Base-by-base conservation (phyloP, 2,329 filamentous ascomycete genomes). In the Keithomyces neogunnii region DNA sequence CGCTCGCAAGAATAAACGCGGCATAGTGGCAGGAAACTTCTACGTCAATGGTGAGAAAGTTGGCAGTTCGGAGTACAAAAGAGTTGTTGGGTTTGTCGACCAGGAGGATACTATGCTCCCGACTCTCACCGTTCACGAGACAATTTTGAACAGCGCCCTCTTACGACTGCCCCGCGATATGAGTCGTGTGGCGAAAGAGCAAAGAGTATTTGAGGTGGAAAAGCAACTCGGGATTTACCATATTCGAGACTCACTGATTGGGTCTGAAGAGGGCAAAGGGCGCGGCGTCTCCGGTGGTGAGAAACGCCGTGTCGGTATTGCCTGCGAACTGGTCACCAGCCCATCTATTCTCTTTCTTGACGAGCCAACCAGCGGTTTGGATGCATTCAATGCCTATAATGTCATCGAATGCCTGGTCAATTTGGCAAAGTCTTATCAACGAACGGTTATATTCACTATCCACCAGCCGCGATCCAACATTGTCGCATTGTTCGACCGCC, bases 401-500 rank as follows among this genome's bases (percentile, higher is more conserved):
- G 93, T 99, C 39, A 84, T 99, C 30, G 93, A 99, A 66, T 97
- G 91, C 62, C 78, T 99, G 8, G 92, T 97, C 39, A 96, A 87
- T 1, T 73, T 99, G 44, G 93, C 95, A 48, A 96, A 96, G 73
- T 93, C 84, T 42, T 99, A 97, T 73, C 95, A 96, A 71, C 82
- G 95, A 54, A 99, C 95, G 1, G 90, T 99, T 51, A 87, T 99
- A 55, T 96, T 99, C 71, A 99, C 93, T 11, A 99, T 99, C 57
- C 93, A 99, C 67, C 93, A 99, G 63, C 93, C 93, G 38, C 83
- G 95, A 58, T 99, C 93, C 9, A 99, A 99, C 68, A 99, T 99
- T 62, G 93, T 97, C 28, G 93, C 93, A 8, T 78, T 99, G 3
- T 99, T 99, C 64, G 93, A 99, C 65, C 84, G 92, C 51, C 77